Conservation (phyloP, 306 rosid species). For the Trifolium repens region DNA sequence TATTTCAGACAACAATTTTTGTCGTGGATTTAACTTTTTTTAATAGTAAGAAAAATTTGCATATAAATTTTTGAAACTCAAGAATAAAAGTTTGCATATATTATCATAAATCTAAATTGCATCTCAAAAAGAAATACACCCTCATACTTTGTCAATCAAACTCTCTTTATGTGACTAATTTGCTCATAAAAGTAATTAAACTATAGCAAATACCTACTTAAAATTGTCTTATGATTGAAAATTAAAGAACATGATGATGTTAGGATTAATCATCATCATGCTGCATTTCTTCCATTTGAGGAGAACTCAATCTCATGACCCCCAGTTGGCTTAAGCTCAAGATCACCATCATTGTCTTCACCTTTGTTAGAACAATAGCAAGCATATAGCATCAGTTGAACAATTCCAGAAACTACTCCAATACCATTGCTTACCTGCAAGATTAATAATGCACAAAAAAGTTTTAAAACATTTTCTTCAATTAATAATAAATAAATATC, state of each 20-base stretch:
- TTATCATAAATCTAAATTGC: not conserved
- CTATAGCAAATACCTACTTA: not conserved
- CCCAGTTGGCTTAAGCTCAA: conserved; percentile 36
- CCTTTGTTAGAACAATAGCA: conserved; percentile 38
- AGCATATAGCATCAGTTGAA: conserved; percentile 63
- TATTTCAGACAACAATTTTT: too few relatives aligned
- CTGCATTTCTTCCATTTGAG: not conserved
- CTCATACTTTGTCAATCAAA: not conserved
- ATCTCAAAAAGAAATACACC: not conserved
- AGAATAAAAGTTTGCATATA: too few relatives aligned
- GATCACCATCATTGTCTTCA: not conserved
- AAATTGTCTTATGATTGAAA: not conserved
- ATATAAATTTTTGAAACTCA: too few relatives aligned
- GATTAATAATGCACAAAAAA: not conserved
- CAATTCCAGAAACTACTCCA: conserved; percentile 61
- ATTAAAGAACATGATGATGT: not conserved
- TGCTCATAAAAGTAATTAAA: not conserved
- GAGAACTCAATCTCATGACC: conserved; percentile 51
- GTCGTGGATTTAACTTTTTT: too few relatives aligned
- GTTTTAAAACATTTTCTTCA: not conserved
- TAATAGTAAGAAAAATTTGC: too few relatives aligned
- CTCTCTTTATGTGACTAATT: not conserved
- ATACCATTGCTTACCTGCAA: conserved; percentile 71
- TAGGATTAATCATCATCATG: not conserved
- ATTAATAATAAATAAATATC: too few relatives aligned